Percentiles rank a stretch among this genome's conserved stretches.
phyloP scores from a whole-genome alignment of 108 stramenopile species.

The Nitzschia sp. region DNA sequence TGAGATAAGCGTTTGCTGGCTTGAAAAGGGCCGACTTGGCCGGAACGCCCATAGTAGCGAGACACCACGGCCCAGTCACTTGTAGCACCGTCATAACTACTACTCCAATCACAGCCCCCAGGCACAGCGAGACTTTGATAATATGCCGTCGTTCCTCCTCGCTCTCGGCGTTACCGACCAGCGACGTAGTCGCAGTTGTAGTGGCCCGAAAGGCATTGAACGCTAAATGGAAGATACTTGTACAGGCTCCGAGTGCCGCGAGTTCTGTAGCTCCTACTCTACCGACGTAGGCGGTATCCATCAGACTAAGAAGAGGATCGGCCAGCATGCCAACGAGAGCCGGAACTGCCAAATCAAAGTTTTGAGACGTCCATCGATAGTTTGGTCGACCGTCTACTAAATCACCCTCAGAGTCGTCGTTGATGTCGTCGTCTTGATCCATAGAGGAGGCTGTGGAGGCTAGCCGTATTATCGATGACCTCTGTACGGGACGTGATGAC shows the following conservation, averaged over 20 bases:
- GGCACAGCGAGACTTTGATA: conserved; percentile 28
- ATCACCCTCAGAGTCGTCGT: no score
- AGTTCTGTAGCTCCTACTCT: conserved; percentile 53
- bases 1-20: conserved; percentile 53
- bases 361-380: conserved; percentile 33
- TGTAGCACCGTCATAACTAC: conserved; percentile 28
- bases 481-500: no score
- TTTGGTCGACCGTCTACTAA: no score
- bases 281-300: conserved; percentile 80
- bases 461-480: no score
- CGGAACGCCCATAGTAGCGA: conserved; percentile 68
- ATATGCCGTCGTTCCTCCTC: conserved; percentile 32
- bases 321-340: conserved; percentile 66
- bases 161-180: conserved; percentile 45
- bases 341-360: conserved; percentile 40
- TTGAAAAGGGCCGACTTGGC: conserved; percentile 30
- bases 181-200: conserved; percentile 64
- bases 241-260: conserved; percentile 80
- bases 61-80: conserved; percentile 30
- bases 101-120: conserved; percentile 46
- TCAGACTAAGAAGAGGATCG: conserved; percentile 78
- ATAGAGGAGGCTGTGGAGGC: no score
- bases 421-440: no score
- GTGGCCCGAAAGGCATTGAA: conserved; percentile 83
- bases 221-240: conserved; percentile 77